A percentile compares a stretch with the other conserved stretches of the same genome.
Evolutionary conservation across 1,284 basidiomycete species (phyloP).

Genomic region (Leccinum griseonigrum): DNA sequence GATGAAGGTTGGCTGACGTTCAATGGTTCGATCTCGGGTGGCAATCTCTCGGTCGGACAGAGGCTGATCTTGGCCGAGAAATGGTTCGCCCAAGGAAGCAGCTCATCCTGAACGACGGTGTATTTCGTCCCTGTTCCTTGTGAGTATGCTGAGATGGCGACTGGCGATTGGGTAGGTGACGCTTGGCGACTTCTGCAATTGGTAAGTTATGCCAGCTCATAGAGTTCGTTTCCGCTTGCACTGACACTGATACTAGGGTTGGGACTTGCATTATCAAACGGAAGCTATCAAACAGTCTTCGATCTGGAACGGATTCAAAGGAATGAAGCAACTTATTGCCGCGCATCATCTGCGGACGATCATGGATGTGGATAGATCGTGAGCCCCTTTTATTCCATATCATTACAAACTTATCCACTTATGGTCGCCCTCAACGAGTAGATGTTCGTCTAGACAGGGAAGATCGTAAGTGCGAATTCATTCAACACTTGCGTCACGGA

Average conservation of each 20-base stretch:
- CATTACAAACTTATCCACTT: conserved; percentile 20
- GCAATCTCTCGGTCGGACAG: conserved; percentile 71
- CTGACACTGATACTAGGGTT: not conserved
- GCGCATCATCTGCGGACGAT: conserved; percentile 71
- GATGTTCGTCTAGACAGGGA: conserved; percentile 39
- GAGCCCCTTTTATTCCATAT: conserved; percentile 4
- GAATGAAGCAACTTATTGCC: conserved; percentile 62
- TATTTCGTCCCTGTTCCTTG: conserved; percentile 5
- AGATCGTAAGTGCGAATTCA: conserved; percentile 29
- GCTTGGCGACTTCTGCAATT: conserved; percentile 38
- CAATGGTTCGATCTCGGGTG: conserved; percentile 46
- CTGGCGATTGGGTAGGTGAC: not conserved
- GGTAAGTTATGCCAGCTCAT: conserved; percentile 7
- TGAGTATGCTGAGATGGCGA: not conserved
- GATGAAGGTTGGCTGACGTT: conserved; percentile 38
- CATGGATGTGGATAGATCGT: conserved; percentile 59
- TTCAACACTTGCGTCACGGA: not conserved
- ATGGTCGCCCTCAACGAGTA: not conserved
- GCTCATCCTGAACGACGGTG: conserved; percentile 35
- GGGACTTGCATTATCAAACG: conserved; percentile 23
- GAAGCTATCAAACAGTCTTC: conserved; percentile 31
- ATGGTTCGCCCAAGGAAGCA: conserved; percentile 31
- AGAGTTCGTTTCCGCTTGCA: not conserved
- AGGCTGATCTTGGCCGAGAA: conserved; percentile 53
- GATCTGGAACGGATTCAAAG: conserved; percentile 39